Base-by-base conservation (phyloP, 2,329 filamentous ascomycete species). In the Biscogniauxia marginata region DNA sequence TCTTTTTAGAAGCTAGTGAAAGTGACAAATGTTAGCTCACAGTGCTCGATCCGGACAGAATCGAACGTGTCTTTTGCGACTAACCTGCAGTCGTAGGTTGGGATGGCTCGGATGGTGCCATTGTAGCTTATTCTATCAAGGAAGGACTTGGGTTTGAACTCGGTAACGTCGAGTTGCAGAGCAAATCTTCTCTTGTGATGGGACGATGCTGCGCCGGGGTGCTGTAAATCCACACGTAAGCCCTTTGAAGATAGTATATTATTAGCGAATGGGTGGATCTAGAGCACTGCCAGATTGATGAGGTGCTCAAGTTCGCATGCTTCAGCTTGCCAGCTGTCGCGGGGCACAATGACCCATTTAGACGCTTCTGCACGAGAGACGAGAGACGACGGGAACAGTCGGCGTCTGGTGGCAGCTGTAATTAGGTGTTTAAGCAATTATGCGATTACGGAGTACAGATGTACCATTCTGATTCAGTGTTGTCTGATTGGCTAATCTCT, bases 1-100 rank as follows among this genome's bases (percentile, higher is more conserved):
- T 84, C 74, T 83, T 84, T 72, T 80, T 82, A 50, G 76, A 66
- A 64, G 73, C 75, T 76, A 67, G 56, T 63, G 54, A 16, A n/a
- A n/a, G n/a, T 53, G 55, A 59, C 8, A 49, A 50, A 50, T n/a
- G 59, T 70, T 47, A 70, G 66, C 59, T 59, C 43, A 44, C 30
- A 24, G 49, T 45, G 46, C 56, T 54, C 43, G 55, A 47, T 20
- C 18, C 8, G 25, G 13, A 16, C 20, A n/a, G 53, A 50, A 44
- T 23, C 45, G 6, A 47, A 59, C 50, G 46, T 59, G 59, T 57
- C 52, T 55, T 61, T 46, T 50, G 62, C 20, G 48, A 67, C 67
- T 59, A 48, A 71, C 69, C 65, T 63, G 66, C 54, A 61, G 51
- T 67, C 50, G 62, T 56, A 54, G 65, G 67, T 52, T 70, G 66